Percentiles rank a stretch among this genome's conserved stretches.
These are phyloP conservation scores for Maudiozyma saulgeensis DNA, from an alignment of 805 yeast genomes.

Conservation along the genomic window DNA sequence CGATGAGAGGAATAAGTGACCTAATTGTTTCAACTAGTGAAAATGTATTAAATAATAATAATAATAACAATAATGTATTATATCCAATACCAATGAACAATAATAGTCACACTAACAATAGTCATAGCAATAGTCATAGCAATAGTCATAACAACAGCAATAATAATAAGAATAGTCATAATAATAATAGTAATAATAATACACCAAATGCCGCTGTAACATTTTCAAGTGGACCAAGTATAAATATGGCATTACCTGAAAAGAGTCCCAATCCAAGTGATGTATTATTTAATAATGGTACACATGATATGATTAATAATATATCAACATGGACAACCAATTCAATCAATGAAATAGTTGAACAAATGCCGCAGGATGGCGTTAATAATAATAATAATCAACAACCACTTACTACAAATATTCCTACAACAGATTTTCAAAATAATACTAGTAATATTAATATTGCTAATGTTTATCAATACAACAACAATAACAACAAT, in stretches of 20 bases:
- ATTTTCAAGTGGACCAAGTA: not conserved
- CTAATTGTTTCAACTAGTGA: not conserved
- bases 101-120: not conserved
- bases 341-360: constrained; percentile 15
- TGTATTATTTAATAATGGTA: constrained; percentile 30
- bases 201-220: not conserved
- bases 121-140: not conserved
- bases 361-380: constrained; percentile 5
- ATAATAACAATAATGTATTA: not conserved
- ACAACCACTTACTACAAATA: not conserved
- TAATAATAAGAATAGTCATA: no score
- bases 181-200: not conserved
- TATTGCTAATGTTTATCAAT: no score
- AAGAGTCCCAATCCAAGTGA: constrained; percentile 5
- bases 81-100: not conserved
- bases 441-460: not conserved
- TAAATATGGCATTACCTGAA: not conserved
- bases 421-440: not conserved
- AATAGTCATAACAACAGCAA: not conserved
- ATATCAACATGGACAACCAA: constrained; percentile 48
- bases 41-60: not conserved
- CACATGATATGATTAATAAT: constrained; percentile 51
- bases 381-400: not conserved
- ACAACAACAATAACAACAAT: no score
- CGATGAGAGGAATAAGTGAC: not conserved